phyloP scores from a whole-genome alignment of 768 basidiomycete genomes.

The Boletellus emodensis region DNA sequence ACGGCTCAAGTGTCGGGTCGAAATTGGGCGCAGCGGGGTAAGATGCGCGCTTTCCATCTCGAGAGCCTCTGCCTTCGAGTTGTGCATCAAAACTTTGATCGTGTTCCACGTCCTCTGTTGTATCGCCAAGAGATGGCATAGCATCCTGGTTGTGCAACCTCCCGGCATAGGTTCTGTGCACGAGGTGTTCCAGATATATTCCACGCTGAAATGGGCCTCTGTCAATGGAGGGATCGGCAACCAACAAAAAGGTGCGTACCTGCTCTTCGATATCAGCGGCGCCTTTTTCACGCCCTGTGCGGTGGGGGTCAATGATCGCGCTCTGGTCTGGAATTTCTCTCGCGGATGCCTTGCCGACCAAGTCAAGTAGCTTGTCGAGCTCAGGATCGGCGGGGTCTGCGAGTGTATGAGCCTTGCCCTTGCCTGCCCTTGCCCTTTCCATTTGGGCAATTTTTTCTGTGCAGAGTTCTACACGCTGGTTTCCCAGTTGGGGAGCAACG shows the following conservation, averaged over 20 bases:
- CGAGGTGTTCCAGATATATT: constrained; percentile 71
- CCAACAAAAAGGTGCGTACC: constrained; percentile 37
- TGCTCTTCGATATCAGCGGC: constrained; percentile 56
- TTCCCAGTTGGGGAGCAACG: constrained; percentile 82
- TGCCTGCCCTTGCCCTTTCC: constrained; percentile 61
- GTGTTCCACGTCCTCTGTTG: background rate
- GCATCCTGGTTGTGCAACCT: constrained; percentile 82
- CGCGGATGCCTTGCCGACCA: constrained; percentile 67
- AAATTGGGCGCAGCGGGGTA: constrained; percentile 11
- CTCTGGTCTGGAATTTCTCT: constrained; percentile 68
- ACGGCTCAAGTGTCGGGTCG: constrained; percentile 9
- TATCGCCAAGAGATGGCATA: constrained; percentile 24
- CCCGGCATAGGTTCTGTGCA: constrained; percentile 66
- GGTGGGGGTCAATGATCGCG: constrained; percentile 59
- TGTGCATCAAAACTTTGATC: background rate
- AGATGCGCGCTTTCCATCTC: constrained; percentile 22
- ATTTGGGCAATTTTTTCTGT: constrained; percentile 65
- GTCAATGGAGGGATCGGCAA: constrained; percentile 1
- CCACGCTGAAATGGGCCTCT: constrained; percentile 46
- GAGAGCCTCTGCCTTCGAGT: constrained; percentile 3
- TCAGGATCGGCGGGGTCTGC: constrained; percentile 39
- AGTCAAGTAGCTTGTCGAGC: constrained; percentile 65
- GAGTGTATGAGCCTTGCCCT: constrained; percentile 43
- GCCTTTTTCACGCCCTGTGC: constrained; percentile 52
- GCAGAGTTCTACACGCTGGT: constrained; percentile 91